Evolutionary conservation across 1,284 basidiomycete species (phyloP).

Genomic region (Golubevia sp.): DNA sequence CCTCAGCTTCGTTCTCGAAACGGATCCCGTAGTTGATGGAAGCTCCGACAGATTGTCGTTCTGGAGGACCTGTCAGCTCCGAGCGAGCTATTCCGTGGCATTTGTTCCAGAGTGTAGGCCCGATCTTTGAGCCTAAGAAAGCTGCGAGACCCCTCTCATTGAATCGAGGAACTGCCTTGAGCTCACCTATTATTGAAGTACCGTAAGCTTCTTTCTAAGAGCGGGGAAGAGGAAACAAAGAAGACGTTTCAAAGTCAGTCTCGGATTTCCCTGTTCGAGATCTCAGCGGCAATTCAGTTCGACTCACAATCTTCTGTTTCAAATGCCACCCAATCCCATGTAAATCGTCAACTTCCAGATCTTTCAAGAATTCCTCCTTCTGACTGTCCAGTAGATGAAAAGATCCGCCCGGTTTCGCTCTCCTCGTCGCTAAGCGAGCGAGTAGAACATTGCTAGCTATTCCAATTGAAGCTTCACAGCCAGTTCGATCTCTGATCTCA

Average conservation of each 20-base stretch:
- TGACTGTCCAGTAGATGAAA: constrained; percentile 74
- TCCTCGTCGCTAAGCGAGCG: constrained; percentile 85
- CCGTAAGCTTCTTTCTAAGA: constrained; percentile 9
- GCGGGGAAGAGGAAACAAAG: not conserved
- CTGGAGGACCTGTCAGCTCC: constrained; percentile 6
- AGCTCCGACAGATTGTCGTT: constrained; percentile 32
- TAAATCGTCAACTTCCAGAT: constrained; percentile 81
- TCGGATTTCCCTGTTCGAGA: too few relatives aligned
- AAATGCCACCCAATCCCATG: constrained; percentile 78
- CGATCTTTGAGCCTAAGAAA: not conserved
- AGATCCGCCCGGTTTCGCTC: constrained; percentile 85
- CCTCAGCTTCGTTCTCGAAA: constrained; percentile 80
- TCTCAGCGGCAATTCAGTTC: too few relatives aligned
- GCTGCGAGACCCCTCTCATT: too few relatives aligned
- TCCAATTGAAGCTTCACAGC: constrained; percentile 82
- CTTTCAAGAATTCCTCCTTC: constrained; percentile 67
- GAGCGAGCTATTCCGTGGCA: not conserved
- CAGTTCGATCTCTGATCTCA: constrained; percentile 75
- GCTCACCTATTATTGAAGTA: constrained; percentile 6
- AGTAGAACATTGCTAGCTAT: constrained; percentile 89
- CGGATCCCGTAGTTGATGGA: constrained; percentile 78
- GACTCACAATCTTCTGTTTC: constrained; percentile 1
- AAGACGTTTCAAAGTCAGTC: too few relatives aligned
- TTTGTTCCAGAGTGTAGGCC: not conserved
- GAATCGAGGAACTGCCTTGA: constrained; percentile 5